phyloP scores from a whole-genome alignment of 2,329 filamentous ascomycete genomes.

The Aspergillus neoniger region DNA sequence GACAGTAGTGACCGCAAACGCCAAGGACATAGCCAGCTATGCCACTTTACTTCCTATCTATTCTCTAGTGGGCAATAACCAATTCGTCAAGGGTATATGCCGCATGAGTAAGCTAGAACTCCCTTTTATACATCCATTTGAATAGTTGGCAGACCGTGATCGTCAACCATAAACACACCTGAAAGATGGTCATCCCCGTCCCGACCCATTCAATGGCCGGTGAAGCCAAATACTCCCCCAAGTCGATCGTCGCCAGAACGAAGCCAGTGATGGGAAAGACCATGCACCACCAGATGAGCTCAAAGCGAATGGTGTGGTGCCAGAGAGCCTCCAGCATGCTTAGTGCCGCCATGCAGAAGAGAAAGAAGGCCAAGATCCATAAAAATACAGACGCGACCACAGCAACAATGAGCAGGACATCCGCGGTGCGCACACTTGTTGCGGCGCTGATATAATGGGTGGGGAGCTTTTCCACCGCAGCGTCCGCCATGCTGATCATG shows the following conservation, averaged over 20 bases:
- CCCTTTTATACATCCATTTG: background rate
- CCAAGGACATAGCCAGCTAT: background rate
- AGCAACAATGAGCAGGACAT: conserved; percentile 45
- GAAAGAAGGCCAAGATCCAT: conserved; percentile 54
- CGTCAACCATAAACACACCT: conserved; percentile 12
- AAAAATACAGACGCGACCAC: conserved; percentile 49
- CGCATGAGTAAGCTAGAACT: background rate
- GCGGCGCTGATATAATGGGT: conserved; percentile 32
- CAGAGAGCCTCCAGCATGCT: conserved; percentile 32
- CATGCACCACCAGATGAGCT: conserved; percentile 24
- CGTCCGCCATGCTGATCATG: conserved; percentile 50
- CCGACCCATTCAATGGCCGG: conserved; percentile 32
- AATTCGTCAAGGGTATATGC: background rate
- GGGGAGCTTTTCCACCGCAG: conserved; percentile 34
- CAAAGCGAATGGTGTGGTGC: conserved; percentile 5
- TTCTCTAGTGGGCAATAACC: too few relatives aligned
- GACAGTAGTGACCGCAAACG: background rate
- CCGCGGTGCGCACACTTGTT: conserved; percentile 32
- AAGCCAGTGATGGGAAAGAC: conserved; percentile 49
- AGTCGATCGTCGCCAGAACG: conserved; percentile 45
- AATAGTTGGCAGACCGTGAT: background rate
- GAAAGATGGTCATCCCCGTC: conserved; percentile 11
- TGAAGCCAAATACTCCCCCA: conserved; percentile 39
- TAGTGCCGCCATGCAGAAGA: conserved; percentile 49
- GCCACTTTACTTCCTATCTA: background rate